Base-by-base conservation (phyloP, 805 yeast genomes). In the Yarrowia hollandica region DNA sequence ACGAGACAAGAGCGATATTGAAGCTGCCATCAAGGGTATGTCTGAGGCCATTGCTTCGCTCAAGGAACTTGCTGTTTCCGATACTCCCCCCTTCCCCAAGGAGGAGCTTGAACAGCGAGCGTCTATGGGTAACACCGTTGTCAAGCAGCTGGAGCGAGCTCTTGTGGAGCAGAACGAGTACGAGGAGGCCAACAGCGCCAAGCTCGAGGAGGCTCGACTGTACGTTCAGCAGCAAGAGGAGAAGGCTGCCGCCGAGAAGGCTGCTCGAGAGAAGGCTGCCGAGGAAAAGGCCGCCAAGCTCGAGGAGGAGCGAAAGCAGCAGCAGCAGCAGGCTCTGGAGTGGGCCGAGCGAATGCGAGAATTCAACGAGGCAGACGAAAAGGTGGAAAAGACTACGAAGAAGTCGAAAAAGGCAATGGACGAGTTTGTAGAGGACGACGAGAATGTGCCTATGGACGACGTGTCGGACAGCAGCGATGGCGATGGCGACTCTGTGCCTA, bases 51-150 rank as follows among this genome's bases (percentile, higher is more conserved):
- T 89, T 60, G 69, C 67, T 15, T 69, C 78, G 4, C 76, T 92
- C 67, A 82, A 79, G 35, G 81, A 79, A 60, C 74, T 87, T 61
- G 78, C 91, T 3, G 82, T 80, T 16, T 81, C 77, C 19, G 72
- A 74, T 46, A 79, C 80, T 64, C 85, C 95, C 10, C 96, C 96
- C 30, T 88, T 82, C 69, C 86, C 95, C 1, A 77, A 86, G 23
- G 82, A 82, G 16, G 97, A 91, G 63, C 76, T 94, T 64, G 85
- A 84, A 66, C 85, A 90, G 64, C 84, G 97, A 73, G 92, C 94
- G n/a, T 81, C 81, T 64, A 80, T 90, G 79, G 97, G 96, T 69
- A 82, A 84, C 60, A 87, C 96, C 0, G 77, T 90, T 69, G 76
- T 81, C 62, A 83, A 81, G 61, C 86, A 90, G 68, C 77, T 94